These are phyloP conservation scores for Candida verbasci DNA, from an alignment of 805 yeast species.

Conservation along the genomic window DNA sequence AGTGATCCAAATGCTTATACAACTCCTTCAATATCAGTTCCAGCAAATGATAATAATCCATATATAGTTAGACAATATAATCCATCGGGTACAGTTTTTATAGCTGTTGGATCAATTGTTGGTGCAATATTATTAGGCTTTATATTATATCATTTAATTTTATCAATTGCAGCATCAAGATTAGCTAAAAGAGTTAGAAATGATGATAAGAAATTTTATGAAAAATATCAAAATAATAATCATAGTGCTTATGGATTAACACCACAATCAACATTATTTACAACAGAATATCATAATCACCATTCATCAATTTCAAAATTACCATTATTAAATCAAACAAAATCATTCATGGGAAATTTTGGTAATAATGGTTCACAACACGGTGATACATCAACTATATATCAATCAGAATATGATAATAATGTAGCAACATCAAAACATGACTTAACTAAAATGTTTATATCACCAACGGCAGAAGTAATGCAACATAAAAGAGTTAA, in stretches of 20 bases:
- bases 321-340: conserved; percentile 18
- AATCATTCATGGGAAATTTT: conserved; percentile 13
- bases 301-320: conserved; percentile 25
- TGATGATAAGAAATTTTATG: conserved; percentile 27
- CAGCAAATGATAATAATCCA: conserved; percentile 61
- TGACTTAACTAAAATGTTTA: conserved; percentile 52
- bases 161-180: conserved; percentile 46
- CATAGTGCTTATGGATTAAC: conserved; percentile 25
- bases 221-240: conserved; percentile 27
- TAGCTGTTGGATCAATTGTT: conserved; percentile 69
- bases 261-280: conserved; percentile 16
- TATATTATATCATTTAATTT: conserved; percentile 47
- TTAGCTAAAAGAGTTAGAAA: conserved; percentile 44
- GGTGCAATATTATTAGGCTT: conserved; percentile 54
- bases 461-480: conserved; percentile 78
- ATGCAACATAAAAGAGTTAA: conserved; percentile 43
- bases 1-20: conserved; percentile 22
- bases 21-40: conserved; percentile 52
- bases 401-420: conserved; percentile 26
- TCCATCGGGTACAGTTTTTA: conserved; percentile 79
- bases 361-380: conserved; percentile 10
- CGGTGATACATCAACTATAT: conserved; percentile 33
- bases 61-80: conserved; percentile 46
- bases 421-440: conserved; percentile 27
- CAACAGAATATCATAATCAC: conserved; percentile 13